Evolutionary conservation across 1,139 yeast species (phyloP), one percentile per base, ranked within the genome.

Genomic region (Blastobotrys ciferrii): DNA sequence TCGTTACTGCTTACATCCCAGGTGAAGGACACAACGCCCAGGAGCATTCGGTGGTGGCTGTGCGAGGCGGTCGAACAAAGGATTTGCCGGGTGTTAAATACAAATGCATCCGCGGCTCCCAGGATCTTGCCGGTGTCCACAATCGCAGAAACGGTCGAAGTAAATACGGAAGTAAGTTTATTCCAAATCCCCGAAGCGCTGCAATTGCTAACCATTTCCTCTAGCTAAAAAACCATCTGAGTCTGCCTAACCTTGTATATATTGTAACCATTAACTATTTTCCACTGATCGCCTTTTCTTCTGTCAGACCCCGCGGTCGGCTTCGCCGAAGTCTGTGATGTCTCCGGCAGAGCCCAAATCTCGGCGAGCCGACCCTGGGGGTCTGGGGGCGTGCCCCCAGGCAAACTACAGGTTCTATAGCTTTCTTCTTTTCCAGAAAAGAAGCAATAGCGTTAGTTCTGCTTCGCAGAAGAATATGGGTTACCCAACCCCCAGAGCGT

Each of bases 1-100:
- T 87, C 46, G 79, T 92, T 15, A 84, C 95, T 46, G 96, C 97
- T 2, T 89, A 91, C 67, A 92, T 94, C 52, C 97, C 98, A 11
- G 99, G 99, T 50, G 98, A 92, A 65, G 98, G 99, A 19, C 98
- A 94, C 69, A 92, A 92, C 64, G 92, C 95, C 38, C 98, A 92
- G 72, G 99, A 94, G 70, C 99, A 94, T 71, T 88, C 95, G 64
- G 95, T 92, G 48, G 98, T 94, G 1, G 80, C 84, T 49, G 95
- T 94, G 1, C 81, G 98, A 68, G 99, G 99, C 20, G 99, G 98
- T 14, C 82, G 97, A 76, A 89, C 89, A 46, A 97, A 91, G 67
- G 99, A 94, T 82, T 76, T 92, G 62, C 98, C 98, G 18, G 99
- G 99, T 77, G 97, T 92, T 43, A 91, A 89, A 67, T 92, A 94